Evolutionary conservation across 1,284 basidiomycete species (phyloP).

Genomic region (Apiotrichum laibachii): DNA sequence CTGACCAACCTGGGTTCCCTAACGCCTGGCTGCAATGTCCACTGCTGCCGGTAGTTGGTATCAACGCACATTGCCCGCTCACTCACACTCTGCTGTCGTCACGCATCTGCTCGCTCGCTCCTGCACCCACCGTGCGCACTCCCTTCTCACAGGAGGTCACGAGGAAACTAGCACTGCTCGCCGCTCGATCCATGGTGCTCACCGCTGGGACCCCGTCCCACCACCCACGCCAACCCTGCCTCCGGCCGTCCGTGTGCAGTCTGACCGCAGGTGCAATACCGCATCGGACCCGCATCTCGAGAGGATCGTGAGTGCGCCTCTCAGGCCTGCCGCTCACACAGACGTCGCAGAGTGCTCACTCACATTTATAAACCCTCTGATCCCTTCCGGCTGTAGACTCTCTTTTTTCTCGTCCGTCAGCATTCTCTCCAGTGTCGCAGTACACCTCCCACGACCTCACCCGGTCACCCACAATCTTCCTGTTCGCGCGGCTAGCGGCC

Average conservation of each 20-base stretch:
- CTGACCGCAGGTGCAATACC: too few relatives aligned
- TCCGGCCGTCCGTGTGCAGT: too few relatives aligned
- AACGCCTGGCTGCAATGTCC: too few relatives aligned
- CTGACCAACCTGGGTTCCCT: too few relatives aligned
- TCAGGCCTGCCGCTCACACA: background rate
- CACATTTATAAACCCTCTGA: background rate
- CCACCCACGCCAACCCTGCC: too few relatives aligned
- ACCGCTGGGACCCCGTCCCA: background rate
- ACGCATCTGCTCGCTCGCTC: background rate
- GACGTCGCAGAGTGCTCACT: too few relatives aligned
- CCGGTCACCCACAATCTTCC: conserved; percentile 1
- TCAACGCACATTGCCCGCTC: background rate
- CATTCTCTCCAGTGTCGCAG: background rate
- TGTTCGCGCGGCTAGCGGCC: conserved; percentile 1
- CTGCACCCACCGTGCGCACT: background rate
- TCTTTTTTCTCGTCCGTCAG: background rate
- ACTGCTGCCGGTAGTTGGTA: too few relatives aligned
- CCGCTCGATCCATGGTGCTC: conserved; percentile 1
- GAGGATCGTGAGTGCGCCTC: background rate
- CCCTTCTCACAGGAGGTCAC: background rate
- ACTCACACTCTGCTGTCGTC: too few relatives aligned
- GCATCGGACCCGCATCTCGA: background rate
- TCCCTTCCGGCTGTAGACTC: background rate
- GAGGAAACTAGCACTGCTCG: too few relatives aligned
- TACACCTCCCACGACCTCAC: background rate